phyloP scores from a whole-genome alignment of 2,329 filamentous ascomycete genomes.

The Fusarium dlaminii region DNA sequence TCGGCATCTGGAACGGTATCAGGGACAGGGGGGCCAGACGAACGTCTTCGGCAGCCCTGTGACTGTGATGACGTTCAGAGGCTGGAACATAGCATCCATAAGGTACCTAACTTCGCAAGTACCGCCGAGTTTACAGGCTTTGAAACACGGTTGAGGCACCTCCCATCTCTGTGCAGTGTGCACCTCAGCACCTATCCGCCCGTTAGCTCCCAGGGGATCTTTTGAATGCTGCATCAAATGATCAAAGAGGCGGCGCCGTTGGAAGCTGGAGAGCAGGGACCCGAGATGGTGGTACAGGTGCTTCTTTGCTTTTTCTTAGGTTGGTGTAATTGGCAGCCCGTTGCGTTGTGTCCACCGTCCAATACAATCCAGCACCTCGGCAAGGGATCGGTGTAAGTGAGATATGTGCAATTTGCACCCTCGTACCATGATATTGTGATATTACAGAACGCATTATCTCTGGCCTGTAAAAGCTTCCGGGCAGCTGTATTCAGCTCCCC shows the following conservation, averaged over 20 bases:
- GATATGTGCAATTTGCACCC: neutral
- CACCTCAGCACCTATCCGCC: neutral
- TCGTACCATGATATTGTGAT: neutral
- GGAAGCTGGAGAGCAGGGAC: slow-evolving; percentile 6
- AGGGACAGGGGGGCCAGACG: slow-evolving; percentile 2
- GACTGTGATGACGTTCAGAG: slow-evolving; percentile 17
- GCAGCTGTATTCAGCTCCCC: neutral
- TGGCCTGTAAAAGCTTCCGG: neutral
- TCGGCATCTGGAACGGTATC: slow-evolving; percentile 8
- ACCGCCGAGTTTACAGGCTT: slow-evolving; percentile 8
- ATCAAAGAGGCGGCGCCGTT: slow-evolving; percentile 32
- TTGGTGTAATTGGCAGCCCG: slow-evolving; percentile 9
- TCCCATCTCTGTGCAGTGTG: neutral
- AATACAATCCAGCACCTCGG: neutral
- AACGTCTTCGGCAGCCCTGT: slow-evolving; percentile 23
- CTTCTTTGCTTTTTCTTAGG: slow-evolving; percentile 29
- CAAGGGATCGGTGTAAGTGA: slow-evolving; percentile 5
- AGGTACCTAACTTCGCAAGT: neutral
- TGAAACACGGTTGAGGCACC: slow-evolving; percentile 34
- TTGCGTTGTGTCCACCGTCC: neutral
- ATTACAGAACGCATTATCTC: neutral
- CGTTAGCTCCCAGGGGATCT: neutral
- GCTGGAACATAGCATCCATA: slow-evolving; percentile 12
- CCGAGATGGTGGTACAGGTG: slow-evolving; percentile 1
- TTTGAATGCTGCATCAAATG: slow-evolving; percentile 4